Evolutionary conservation across 169 alveolate genomes (phyloP), one percentile per base, ranked within the genome.

Genomic region (Plasmodium cynomolgi): DNA sequence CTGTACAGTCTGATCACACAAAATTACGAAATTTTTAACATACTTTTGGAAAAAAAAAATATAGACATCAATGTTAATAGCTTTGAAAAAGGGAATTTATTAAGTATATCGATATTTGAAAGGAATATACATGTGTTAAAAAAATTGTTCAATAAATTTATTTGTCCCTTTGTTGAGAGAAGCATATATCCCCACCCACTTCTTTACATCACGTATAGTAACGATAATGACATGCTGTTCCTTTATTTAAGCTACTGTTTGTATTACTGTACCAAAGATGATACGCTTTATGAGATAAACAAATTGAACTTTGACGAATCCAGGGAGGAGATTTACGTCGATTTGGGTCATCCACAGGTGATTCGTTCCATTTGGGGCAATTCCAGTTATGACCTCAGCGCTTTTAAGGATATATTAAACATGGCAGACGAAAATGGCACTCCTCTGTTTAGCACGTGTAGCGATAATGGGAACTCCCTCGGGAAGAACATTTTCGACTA

Each of bases 81-180:
- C 54, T 88, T 34, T 80, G 94, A 88, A 15, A 88, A 88, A 80
- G 94, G 94, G 54, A 88, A 88, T 79, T 80, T 88, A 80, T 79
- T 88, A 23, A 88, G 94, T 88, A 68, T 88, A 15, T 88, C 91
- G 7, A 79, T 88, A 47, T 88, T 88, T 88, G 94, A 88, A 88
- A 88, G 83, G 50, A 88, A 88, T 50, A 80, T 88, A 58, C 44
- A 80, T 44, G 33, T 80, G 34, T 20, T 88, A 39, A 88, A 88
- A 88, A 88, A 80, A 80, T 71, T 88, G 11, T 56, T 88, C 34
- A 58, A 50, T 62, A 88, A 88, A 58, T 62, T 80, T 88, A 88
- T 88, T 39, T 77, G 77, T 13, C 94, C 94, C 29, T 58, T 58
- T 39, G 31, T 75, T 20, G 47, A 74, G 82, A 68, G 44, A 88